A percentile compares a stretch with the other conserved stretches of the same genome.
Evolutionary conservation across 1,139 yeast genomes (phyloP).

Genomic region (Geotrichum fermentans): DNA sequence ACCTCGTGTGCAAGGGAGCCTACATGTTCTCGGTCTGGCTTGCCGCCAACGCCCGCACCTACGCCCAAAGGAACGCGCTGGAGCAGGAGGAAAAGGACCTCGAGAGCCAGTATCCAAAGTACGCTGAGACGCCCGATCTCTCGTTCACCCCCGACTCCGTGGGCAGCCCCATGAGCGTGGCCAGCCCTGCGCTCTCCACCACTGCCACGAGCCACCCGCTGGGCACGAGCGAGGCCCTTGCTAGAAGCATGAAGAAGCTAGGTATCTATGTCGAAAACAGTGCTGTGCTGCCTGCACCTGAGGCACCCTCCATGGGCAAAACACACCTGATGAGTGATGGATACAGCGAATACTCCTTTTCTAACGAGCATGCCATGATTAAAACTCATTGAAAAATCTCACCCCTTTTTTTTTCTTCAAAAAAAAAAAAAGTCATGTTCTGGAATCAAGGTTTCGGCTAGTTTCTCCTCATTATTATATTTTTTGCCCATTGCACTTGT

Average conservation of each 20-base stretch:
- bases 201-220: slow-evolving; percentile 1
- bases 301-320: background rate
- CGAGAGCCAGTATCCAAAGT: slow-evolving; percentile 12
- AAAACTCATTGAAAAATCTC: slow-evolving; percentile 4
- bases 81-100: slow-evolving; percentile 8
- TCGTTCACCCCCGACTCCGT: slow-evolving; percentile 16
- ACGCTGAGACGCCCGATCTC: slow-evolving; percentile 11
- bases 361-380: slow-evolving; percentile 9
- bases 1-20: slow-evolving; percentile 7
- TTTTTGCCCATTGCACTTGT: no score
- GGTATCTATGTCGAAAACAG: slow-evolving; percentile 16
- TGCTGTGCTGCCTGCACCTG: slow-evolving; percentile 4
- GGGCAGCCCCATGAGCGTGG: slow-evolving; percentile 13
- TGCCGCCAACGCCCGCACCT: slow-evolving; percentile 1
- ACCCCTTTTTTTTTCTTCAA: no score
- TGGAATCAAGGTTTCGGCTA: background rate
- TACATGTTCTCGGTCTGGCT: slow-evolving; percentile 1
- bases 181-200: slow-evolving; percentile 14
- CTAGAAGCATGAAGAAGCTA: slow-evolving; percentile 18
- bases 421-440: background rate
- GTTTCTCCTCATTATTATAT: background rate
- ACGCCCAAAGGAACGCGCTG: slow-evolving; percentile 4
- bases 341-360: slow-evolving; percentile 4
- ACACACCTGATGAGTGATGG: slow-evolving; percentile 1
- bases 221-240: slow-evolving; percentile 14